phyloP scores from a whole-genome alignment of 768 basidiomycete genomes.

The Megacollybia marginata region DNA sequence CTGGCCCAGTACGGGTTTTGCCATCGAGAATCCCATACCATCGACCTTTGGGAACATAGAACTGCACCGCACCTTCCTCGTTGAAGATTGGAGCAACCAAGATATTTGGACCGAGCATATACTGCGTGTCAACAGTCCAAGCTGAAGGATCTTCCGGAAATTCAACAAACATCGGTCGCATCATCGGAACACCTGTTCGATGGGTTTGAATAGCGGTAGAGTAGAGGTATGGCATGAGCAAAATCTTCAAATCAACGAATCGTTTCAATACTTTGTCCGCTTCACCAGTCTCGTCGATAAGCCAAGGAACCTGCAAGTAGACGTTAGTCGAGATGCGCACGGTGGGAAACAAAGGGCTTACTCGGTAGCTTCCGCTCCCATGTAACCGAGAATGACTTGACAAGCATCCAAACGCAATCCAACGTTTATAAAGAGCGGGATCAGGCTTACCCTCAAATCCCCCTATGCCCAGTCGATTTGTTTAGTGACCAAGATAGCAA shows the following conservation, averaged over 20 bases:
- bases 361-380: slow-evolving; percentile 39
- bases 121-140: slow-evolving; percentile 26
- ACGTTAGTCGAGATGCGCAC: not conserved
- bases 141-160: slow-evolving; percentile 23
- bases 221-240: slow-evolving; percentile 39
- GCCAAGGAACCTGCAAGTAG: slow-evolving; percentile 29
- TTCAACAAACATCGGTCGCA: slow-evolving; percentile 27
- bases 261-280: slow-evolving; percentile 28
- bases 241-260: slow-evolving; percentile 33
- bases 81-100: slow-evolving; percentile 25
- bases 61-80: slow-evolving; percentile 18
- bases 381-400: slow-evolving; percentile 40
- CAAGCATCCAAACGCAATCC: slow-evolving; percentile 32
- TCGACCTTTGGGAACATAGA: slow-evolving; percentile 22
- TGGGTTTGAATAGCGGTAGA: slow-evolving; percentile 22
- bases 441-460: slow-evolving; percentile 29
- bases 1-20: slow-evolving; percentile 19
- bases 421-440: slow-evolving; percentile 34
- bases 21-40: slow-evolving; percentile 24
- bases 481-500: not conserved
- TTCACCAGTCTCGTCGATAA: slow-evolving; percentile 30
- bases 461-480: slow-evolving; percentile 1
- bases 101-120: slow-evolving; percentile 23
- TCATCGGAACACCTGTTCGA: slow-evolving; percentile 22
- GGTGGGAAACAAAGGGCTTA: slow-evolving; percentile 7